Evolutionary conservation across 805 yeast species (phyloP).

Genomic region (Saturnispora serradocipensis): DNA sequence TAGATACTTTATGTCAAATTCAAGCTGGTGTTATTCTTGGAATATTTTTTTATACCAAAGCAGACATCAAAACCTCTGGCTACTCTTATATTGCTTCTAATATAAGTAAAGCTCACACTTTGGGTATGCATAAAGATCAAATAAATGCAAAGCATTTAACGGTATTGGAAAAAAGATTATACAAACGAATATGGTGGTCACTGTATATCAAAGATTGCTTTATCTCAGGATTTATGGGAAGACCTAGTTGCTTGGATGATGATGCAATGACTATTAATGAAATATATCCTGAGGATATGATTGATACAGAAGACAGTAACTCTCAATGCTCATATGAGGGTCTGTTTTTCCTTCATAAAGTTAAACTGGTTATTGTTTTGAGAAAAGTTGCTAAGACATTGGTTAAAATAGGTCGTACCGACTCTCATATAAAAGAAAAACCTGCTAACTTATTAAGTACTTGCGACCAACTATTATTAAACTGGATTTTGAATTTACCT

Average conservation of each 20-base stretch:
- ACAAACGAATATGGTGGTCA: conserved; percentile 73
- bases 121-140: conserved; percentile 57
- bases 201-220: conserved; percentile 58
- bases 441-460: conserved; percentile 48
- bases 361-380: conserved; percentile 56
- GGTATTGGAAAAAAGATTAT: conserved; percentile 30
- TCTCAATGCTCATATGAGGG: conserved; percentile 30
- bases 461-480: conserved; percentile 69
- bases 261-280: conserved; percentile 67
- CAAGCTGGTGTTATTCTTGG: conserved; percentile 57
- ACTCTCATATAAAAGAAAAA: conserved; percentile 25
- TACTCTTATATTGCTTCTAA: conserved; percentile 39
- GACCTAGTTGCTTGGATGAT: conserved; percentile 60
- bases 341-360: conserved; percentile 49
- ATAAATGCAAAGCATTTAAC: conserved; percentile 10
- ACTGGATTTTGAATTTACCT: conserved; percentile 68
- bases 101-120: conserved; percentile 42
- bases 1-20: conserved; percentile 50
- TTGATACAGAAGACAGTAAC: conserved; percentile 38
- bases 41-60: conserved; percentile 51
- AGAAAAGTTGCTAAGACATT: conserved; percentile 38
- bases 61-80: conserved; percentile 58
- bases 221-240: conserved; percentile 58
- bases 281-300: conserved; percentile 55
- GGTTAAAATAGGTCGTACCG: neutral